Evolutionary conservation across 306 rosid genomes (phyloP).

Genomic region (Castanospermum australe): DNA sequence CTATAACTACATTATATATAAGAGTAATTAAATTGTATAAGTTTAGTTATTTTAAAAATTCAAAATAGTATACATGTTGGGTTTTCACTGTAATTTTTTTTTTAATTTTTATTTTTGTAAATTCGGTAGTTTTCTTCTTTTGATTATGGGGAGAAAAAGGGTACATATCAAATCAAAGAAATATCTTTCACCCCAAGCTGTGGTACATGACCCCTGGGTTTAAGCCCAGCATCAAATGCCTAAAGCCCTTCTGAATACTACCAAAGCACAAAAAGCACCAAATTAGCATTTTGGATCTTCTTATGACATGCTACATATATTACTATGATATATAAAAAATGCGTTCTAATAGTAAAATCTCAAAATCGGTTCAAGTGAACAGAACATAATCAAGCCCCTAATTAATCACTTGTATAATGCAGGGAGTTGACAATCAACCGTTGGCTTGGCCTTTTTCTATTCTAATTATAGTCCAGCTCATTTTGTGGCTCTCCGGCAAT

Average conservation of each 20-base stretch:
- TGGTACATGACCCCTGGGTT: neutral
- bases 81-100: no score
- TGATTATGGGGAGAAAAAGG: neutral
- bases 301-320: neutral
- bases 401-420: neutral
- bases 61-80: no score
- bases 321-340: neutral
- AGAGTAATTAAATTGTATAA: no score
- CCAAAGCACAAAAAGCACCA: neutral
- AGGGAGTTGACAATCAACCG: neutral
- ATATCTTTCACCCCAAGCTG: neutral
- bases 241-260: neutral
- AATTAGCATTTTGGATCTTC: neutral
- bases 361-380: neutral
- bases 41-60: no score
- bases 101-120: neutral
- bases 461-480: conserved; percentile 36
- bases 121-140: neutral
- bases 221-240: neutral
- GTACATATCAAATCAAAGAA: neutral
- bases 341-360: neutral
- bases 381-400: neutral
- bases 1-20: neutral
- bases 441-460: neutral
- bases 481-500: conserved; percentile 27